Conservation (phyloP, 306 rosid genomes). For the Prosopis cineraria region DNA sequence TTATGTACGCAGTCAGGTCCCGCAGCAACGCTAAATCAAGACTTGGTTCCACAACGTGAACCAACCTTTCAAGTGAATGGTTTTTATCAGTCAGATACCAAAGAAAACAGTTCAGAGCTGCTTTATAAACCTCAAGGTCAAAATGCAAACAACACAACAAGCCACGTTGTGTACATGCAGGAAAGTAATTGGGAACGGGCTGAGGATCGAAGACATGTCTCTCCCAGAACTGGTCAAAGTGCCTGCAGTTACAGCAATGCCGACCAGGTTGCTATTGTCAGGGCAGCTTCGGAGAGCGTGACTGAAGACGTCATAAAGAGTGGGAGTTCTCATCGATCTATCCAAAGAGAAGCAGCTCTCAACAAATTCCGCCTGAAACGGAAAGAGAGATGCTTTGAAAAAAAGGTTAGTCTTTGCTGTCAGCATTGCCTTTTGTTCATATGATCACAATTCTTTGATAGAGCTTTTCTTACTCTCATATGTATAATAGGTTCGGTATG, state of each 20-base stretch:
- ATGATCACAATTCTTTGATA: constrained; percentile 1
- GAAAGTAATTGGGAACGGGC: constrained; percentile 51
- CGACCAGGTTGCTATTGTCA: constrained; percentile 50
- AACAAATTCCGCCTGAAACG: constrained; percentile 88
- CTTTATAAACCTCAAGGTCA: constrained; percentile 38
- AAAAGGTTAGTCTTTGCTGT: constrained; percentile 62
- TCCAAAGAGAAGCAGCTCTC: constrained; percentile 84
- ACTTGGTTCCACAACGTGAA: constrained; percentile 51
- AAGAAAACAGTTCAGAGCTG: constrained; percentile 55
- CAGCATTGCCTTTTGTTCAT: neutral
- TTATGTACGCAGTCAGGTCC: constrained; percentile 59
- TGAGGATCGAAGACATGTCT: constrained; percentile 66
- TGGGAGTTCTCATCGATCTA: constrained; percentile 55
- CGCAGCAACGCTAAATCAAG: constrained; percentile 49
- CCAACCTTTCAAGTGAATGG: constrained; percentile 55
- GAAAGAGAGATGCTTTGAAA: constrained; percentile 93
- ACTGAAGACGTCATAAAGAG: constrained; percentile 58
- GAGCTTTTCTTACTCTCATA: constrained; percentile 11
- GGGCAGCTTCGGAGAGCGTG: constrained; percentile 60
- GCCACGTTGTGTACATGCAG: constrained; percentile 47
- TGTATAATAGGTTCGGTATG: constrained; percentile 81
- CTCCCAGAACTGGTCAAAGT: constrained; percentile 73
- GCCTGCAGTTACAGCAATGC: constrained; percentile 60
- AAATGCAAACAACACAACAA: constrained; percentile 38
- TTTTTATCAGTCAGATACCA: constrained; percentile 54